Percentiles rank a stretch among this genome's conserved stretches.
Evolutionary conservation across 2,329 filamentous ascomycete genomes (phyloP).

Genomic region (Ceratocystis albifundus): DNA sequence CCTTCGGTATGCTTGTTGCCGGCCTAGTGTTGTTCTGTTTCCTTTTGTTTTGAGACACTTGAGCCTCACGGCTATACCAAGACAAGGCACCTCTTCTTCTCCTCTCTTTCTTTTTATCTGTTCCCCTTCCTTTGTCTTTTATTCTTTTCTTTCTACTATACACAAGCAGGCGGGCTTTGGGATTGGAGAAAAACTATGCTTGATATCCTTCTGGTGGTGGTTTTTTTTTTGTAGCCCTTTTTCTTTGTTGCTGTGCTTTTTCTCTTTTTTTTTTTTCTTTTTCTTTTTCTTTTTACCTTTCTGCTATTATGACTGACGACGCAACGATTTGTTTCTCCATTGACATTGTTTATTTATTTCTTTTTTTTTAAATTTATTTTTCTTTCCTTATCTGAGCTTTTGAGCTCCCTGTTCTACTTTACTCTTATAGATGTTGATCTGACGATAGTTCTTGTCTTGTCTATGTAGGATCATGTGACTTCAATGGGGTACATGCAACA

Average conservation of each 20-base stretch:
- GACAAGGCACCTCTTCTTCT: not conserved
- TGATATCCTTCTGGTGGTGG: constrained; percentile 5
- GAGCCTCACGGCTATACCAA: constrained; percentile 3
- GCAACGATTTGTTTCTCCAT: constrained; percentile 17
- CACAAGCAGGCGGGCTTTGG: not conserved
- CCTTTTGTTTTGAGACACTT: not conserved
- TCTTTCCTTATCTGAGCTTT: constrained; percentile 12
- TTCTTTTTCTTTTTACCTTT: too few species aligned
- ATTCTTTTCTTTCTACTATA: constrained; percentile 5
- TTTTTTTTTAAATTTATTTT: constrained; percentile 14
- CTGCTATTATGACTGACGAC: constrained; percentile 23
- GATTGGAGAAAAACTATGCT: not conserved
- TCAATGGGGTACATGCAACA: too few species aligned
- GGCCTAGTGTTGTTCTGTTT: not conserved
- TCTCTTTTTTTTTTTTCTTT: not conserved
- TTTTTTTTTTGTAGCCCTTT: not conserved
- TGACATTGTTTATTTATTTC: constrained; percentile 1
- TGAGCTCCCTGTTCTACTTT: too few species aligned
- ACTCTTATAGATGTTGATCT: not conserved
- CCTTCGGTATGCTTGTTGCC: not conserved
- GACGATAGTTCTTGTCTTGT: not conserved
- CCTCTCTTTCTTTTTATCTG: not conserved
- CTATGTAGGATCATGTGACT: not conserved
- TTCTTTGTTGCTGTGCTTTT: not conserved
- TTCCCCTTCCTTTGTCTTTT: not conserved